phyloP scores from a whole-genome alignment of 2,329 filamentous ascomycete genomes.

The Colletotrichum higginsianum region DNA sequence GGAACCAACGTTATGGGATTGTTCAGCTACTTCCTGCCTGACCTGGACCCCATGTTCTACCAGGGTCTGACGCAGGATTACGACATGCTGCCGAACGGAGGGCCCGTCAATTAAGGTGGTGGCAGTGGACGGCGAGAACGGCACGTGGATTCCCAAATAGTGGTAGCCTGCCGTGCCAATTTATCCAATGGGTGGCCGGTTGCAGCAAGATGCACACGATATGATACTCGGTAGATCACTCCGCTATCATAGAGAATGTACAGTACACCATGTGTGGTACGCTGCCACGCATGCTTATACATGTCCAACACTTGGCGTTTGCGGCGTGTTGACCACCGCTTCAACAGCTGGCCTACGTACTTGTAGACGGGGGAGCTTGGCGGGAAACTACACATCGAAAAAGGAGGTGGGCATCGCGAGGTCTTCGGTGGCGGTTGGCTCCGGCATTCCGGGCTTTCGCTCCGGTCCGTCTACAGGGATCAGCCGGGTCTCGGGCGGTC shows the following conservation, averaged over 20 bases:
- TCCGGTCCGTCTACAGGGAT: slow-evolving; percentile 21
- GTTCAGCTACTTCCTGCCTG: slow-evolving; percentile 47
- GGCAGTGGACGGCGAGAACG: background rate
- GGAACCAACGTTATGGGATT: slow-evolving; percentile 48
- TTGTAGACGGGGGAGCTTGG: background rate
- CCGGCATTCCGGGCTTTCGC: slow-evolving; percentile 17
- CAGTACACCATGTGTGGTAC: no score
- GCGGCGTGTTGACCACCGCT: no score
- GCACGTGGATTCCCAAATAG: background rate
- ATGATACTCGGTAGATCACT: no score
- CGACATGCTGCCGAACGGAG: slow-evolving; percentile 30
- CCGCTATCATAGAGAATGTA: no score
- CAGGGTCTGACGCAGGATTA: slow-evolving; percentile 23
- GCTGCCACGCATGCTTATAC: background rate
- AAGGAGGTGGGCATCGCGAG: background rate
- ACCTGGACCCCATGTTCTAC: slow-evolving; percentile 46
- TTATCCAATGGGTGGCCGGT: no score
- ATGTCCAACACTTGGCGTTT: background rate
- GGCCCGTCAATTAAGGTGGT: background rate
- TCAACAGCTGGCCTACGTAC: background rate
- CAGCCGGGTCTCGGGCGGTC: slow-evolving; percentile 4
- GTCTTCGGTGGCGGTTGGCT: background rate
- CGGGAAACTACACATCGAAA: background rate
- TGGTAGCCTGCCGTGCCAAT: background rate
- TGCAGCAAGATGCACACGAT: no score